A percentile compares a stretch with the other conserved stretches of the same genome.
Evolutionary conservation across 306 rosid genomes (phyloP).

Genomic region (Alnus rubra): DNA sequence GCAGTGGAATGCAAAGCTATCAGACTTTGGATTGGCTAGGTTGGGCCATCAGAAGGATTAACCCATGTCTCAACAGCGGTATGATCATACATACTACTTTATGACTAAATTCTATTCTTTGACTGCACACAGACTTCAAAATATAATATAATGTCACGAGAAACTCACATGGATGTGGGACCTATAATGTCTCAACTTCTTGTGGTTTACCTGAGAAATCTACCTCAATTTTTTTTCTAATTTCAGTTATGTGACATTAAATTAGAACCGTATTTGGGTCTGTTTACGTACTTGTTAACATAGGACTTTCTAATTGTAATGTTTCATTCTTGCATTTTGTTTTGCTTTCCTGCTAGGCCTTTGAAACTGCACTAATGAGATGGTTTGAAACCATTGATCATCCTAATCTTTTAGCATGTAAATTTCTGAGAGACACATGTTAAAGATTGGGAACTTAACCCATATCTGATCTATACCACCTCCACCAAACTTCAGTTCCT

Average conservation of each 20-base stretch:
- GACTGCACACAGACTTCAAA: neutral
- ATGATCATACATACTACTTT: slow-evolving; percentile 37
- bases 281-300: neutral
- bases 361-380: neutral
- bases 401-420: neutral
- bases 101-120: neutral
- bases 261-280: neutral
- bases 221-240: neutral
- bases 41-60: slow-evolving; percentile 88
- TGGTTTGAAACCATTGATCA: neutral
- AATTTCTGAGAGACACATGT: neutral
- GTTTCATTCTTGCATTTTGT: neutral
- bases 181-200: neutral
- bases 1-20: slow-evolving; percentile 95
- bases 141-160: slow-evolving; percentile 2
- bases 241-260: neutral
- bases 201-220: slow-evolving; percentile 6
- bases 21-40: slow-evolving; percentile 95
- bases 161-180: neutral
- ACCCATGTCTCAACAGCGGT: slow-evolving; percentile 99
- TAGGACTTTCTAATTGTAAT: neutral
- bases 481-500: neutral
- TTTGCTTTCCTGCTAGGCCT: neutral
- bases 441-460: slow-evolving; percentile 3
- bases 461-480: slow-evolving; percentile 1